These are phyloP conservation scores for Oldenlandia corymbosa DNA, from an alignment of 257 asterid genomes.

Conservation along the genomic window DNA sequence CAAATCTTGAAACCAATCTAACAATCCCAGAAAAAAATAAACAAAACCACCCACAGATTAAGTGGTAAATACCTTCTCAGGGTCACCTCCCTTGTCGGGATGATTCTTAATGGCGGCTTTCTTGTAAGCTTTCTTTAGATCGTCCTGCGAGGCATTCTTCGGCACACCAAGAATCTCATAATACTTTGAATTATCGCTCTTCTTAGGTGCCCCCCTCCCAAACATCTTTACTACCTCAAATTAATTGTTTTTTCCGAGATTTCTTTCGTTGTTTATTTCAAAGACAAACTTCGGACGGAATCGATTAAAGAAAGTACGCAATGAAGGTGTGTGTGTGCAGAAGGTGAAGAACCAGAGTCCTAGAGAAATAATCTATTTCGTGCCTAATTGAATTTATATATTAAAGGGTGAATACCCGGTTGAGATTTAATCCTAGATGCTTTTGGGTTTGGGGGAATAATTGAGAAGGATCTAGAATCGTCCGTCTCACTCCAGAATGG, in stretches of 20 bases:
- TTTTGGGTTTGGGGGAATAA: not conserved
- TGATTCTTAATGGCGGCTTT: conserved; percentile 84
- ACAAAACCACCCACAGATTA: not conserved
- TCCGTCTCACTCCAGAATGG: conserved; percentile 7
- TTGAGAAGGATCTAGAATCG: conserved; percentile 33
- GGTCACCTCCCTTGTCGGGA: conserved; percentile 92
- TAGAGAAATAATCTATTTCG: too few species aligned
- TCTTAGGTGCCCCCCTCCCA: conserved; percentile 47
- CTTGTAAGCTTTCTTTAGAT: conserved; percentile 74
- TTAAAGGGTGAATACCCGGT: not conserved
- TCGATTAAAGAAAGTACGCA: too few species aligned
- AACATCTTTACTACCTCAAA: conserved; percentile 42
- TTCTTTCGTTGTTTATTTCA: too few species aligned
- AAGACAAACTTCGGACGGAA: too few species aligned
- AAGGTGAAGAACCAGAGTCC: too few species aligned
- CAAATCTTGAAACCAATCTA: not conserved
- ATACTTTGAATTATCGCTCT: conserved; percentile 42
- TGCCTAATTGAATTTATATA: too few species aligned
- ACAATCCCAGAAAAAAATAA: not conserved
- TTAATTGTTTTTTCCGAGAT: too few species aligned
- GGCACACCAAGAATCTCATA: conserved; percentile 55
- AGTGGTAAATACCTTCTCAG: conserved; percentile 77
- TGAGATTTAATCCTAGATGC: conserved; percentile 10
- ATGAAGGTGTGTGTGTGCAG: too few species aligned
- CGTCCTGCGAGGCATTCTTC: conserved; percentile 56